Evolutionary conservation across 495 filamentous ascomycete species (phyloP), one percentile per base, ranked within the genome.

Genomic region (Rostrohypoxylon terebratum): DNA sequence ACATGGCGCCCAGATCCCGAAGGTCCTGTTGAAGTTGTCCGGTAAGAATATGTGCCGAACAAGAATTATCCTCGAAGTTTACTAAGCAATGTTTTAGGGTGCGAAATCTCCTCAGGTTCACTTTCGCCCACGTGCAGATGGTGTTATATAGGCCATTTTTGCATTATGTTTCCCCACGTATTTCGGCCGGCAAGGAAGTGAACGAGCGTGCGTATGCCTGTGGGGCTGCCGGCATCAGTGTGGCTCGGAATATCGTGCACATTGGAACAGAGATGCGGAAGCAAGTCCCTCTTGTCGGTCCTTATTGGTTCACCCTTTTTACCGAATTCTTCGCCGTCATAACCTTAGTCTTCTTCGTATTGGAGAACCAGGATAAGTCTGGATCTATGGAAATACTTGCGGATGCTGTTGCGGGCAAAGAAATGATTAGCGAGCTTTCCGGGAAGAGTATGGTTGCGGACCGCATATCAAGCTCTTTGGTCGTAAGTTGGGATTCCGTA

Each of bases 281-380:
- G 75, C 86, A 90, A 70, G 90, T 90, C 0, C 84, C 96, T 10
- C 86, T 99, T 21, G 92, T 92, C 73, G 96, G 96, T 0, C 92
- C 94, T 0, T 97, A 94, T 81, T 99, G 96, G 96, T 98, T 97
- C 73, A 92, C 91, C 53, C 93, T 97, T 82, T 98, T 98, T 72
- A 97, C 96, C 2, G 92, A 93, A 13, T 98, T 97, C 81, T 98
- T 97, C 78, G 91, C 94, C 21, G 94, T 98, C 47, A 84, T 99
- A 9, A 94, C 94, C 0, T 81, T 98, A 63, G 83, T 97, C 13
- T 99, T 94, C 81, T 98, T 91, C 74, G 93, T 93, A 0, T 80
- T 97, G 13, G 95, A 97, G 79, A 98, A 97, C 74, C 92, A 93
- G 16, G 89, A 94, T 64, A 93, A 91, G 70, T 77, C 87, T 3